Percentiles rank a stretch among this genome's conserved stretches.
Evolutionary conservation across 352 stramenopile species (phyloP).

Genomic region (Lagenidium giganteum): DNA sequence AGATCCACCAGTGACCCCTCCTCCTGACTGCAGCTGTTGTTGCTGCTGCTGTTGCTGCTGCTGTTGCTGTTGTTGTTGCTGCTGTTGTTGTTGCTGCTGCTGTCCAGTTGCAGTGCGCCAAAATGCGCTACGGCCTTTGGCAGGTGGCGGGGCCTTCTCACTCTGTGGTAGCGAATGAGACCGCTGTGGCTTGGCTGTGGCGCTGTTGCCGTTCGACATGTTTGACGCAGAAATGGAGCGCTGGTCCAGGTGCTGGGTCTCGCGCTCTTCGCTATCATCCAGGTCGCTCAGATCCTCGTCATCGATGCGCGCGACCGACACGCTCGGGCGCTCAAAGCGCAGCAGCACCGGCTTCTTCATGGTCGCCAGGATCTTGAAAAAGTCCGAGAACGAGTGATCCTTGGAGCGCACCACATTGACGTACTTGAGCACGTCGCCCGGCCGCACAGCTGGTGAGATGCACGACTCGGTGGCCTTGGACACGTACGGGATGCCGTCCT

Average conservation of each 20-base stretch:
- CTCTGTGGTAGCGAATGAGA: slow-evolving; percentile 55
- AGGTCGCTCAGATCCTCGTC: neutral
- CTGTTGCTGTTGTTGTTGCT: neutral
- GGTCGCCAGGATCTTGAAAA: slow-evolving; percentile 87
- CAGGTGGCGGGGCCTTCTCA: slow-evolving; percentile 29
- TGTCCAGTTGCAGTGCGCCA: slow-evolving; percentile 33
- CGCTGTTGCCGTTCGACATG: slow-evolving; percentile 17
- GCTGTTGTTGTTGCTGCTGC: neutral
- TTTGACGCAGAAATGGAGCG: slow-evolving; percentile 32
- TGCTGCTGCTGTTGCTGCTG: no score
- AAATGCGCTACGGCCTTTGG: slow-evolving; percentile 48
- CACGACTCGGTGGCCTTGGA: slow-evolving; percentile 85
- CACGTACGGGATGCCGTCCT: slow-evolving; percentile 81
- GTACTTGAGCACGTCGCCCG: slow-evolving; percentile 78
- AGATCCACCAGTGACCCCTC: no score
- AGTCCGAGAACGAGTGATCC: slow-evolving; percentile 85
- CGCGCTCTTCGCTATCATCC: slow-evolving; percentile 32
- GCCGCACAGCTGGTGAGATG: slow-evolving; percentile 61
- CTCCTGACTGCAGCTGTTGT: no score
- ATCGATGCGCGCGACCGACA: neutral
- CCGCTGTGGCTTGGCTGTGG: slow-evolving; percentile 33
- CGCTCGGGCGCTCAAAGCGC: slow-evolving; percentile 67
- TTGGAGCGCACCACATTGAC: slow-evolving; percentile 83
- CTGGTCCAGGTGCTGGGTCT: slow-evolving; percentile 36
- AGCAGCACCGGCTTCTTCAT: slow-evolving; percentile 88